These are phyloP conservation scores for Colletotrichum sublineola DNA, from an alignment of 2,329 filamentous ascomycete genomes.

Conservation along the genomic window DNA sequence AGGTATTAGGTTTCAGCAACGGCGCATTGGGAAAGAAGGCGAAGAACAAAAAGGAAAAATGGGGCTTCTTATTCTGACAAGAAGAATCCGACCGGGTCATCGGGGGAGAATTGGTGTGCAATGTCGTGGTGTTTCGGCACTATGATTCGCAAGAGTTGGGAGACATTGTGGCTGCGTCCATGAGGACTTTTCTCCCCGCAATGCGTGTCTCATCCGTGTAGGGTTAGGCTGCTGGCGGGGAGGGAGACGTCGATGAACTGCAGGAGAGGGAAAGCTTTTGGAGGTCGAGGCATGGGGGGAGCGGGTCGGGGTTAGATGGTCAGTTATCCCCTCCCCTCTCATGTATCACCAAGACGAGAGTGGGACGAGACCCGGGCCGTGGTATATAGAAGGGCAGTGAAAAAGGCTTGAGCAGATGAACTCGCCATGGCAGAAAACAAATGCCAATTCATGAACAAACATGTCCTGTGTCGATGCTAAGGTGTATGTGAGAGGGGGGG, in stretches of 20 bases:
- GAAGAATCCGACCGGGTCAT: constrained; percentile 31
- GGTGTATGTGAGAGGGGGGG: not conserved
- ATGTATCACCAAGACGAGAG: not conserved
- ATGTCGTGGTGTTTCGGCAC: not conserved
- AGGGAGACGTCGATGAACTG: constrained; percentile 3
- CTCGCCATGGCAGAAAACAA: constrained; percentile 31
- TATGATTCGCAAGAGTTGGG: not conserved
- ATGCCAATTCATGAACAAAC: constrained; percentile 30
- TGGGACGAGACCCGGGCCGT: constrained; percentile 24
- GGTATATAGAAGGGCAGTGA: constrained; percentile 29
- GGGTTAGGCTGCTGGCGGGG: not conserved
- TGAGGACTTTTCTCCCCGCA: constrained; percentile 19
- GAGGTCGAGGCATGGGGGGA: constrained; percentile 21
- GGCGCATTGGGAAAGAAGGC: constrained; percentile 39
- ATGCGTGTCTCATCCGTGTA: constrained; percentile 17
- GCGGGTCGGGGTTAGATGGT: not conserved
- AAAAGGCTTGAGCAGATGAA: constrained; percentile 39
- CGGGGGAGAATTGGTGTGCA: not conserved
- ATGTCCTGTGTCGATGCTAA: not conserved
- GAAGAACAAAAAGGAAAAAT: constrained; percentile 41
- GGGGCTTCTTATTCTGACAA: constrained; percentile 29
- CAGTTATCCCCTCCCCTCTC: not conserved
- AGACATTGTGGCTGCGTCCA: constrained; percentile 1
- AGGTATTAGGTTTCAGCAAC: constrained; percentile 38
- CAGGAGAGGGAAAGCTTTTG: not conserved